Conservation (phyloP, 2,329 filamentous ascomycete genomes). For the Teratosphaeriaceae sp. region DNA sequence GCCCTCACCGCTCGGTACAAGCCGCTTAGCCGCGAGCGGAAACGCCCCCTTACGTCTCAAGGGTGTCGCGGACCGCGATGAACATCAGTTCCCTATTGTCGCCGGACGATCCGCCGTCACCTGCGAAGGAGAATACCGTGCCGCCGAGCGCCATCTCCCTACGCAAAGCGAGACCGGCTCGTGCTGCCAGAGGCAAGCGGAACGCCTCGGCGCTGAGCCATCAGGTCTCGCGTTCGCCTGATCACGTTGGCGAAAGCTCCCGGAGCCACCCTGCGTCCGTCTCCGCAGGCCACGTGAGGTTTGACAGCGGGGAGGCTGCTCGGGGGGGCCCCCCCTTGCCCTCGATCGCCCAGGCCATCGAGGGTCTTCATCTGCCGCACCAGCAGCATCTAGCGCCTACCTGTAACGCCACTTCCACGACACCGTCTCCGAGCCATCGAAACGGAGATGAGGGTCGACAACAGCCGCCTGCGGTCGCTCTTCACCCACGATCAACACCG, state of each 20-base stretch:
- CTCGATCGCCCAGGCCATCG: constrained; percentile 8
- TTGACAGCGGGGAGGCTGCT: constrained; percentile 17
- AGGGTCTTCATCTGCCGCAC: constrained; percentile 14
- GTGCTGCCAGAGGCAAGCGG: constrained; percentile 23
- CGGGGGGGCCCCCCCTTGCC: constrained; percentile 6
- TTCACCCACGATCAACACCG: constrained; percentile 38
- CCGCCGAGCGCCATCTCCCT: constrained; percentile 19
- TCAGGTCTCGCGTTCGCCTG: constrained; percentile 27
- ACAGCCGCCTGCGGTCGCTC: constrained; percentile 21
- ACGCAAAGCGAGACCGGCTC: constrained; percentile 10
- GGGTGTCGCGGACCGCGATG: constrained; percentile 26
- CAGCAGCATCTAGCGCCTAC: constrained; percentile 14
- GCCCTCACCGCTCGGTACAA: not conserved
- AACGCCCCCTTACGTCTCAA: too few relatives aligned
- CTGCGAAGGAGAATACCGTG: constrained; percentile 9
- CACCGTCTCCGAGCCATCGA: constrained; percentile 6
- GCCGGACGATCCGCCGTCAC: constrained; percentile 36
- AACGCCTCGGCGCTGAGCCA: constrained; percentile 40
- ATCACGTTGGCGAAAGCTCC: constrained; percentile 17
- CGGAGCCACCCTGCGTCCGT: constrained; percentile 7
- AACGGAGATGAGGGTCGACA: constrained; percentile 6
- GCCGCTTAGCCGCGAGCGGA: too few relatives aligned
- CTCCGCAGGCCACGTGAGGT: not conserved
- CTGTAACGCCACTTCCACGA: constrained; percentile 1
- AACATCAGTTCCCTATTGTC: constrained; percentile 45